These are phyloP conservation scores for Craspedostauros australis DNA, from an alignment of 108 stramenopile species.

Conservation along the genomic window DNA sequence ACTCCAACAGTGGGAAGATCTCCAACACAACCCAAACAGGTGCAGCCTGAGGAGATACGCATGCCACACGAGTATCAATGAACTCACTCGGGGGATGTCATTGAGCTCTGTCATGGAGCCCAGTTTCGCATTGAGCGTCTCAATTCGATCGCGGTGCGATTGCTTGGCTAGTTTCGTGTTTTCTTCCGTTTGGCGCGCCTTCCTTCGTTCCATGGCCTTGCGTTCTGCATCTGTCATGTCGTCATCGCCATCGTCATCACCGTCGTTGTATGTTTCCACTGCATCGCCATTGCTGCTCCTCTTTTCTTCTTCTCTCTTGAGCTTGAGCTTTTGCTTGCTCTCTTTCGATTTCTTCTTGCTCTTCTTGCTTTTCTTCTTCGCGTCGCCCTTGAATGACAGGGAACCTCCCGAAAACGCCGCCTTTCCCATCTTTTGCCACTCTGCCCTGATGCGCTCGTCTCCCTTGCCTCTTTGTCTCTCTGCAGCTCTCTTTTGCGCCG, in stretches of 20 bases:
- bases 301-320: conserved; percentile 1
- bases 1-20: no score
- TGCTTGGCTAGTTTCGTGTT: conserved; percentile 48
- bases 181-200: conserved; percentile 54
- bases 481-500: no score
- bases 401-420: conserved; percentile 38
- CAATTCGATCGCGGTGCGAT: conserved; percentile 60
- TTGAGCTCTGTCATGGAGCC: conserved; percentile 72
- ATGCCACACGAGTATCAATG: no score
- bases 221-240: conserved; percentile 74
- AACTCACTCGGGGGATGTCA: conserved; percentile 80
- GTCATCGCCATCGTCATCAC: conserved; percentile 42
- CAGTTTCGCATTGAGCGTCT: conserved; percentile 75
- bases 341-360: conserved; percentile 33
- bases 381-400: conserved; percentile 53
- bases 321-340: no score
- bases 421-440: no score
- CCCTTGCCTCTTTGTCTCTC: no score
- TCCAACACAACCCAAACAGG: no score
- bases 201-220: conserved; percentile 34
- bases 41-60: no score
- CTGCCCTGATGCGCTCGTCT: no score
- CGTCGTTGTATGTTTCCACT: background rate
- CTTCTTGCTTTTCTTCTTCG: conserved; percentile 35
- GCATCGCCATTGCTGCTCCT: conserved; percentile 2